Evolutionary conservation across 2,329 filamentous ascomycete species (phyloP), one percentile per base, ranked within the genome.

Genomic region (Fusarium annulatum): DNA sequence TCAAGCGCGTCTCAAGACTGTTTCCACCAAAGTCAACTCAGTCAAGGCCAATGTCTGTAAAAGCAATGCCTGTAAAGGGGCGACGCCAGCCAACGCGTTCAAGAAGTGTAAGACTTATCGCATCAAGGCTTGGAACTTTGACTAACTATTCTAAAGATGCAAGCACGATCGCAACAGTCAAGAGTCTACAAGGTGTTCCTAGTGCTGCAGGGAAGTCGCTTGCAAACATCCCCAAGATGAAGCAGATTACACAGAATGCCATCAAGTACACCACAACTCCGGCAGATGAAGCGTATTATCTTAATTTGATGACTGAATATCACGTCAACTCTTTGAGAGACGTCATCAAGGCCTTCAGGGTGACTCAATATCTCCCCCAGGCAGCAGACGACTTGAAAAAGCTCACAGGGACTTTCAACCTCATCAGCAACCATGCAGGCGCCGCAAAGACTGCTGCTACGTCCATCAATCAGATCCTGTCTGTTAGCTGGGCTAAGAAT

Each of bases 1-100:
- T 5, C 63, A 67, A 21, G 12, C 55, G 4, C 69, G 67, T 16
- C 58, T 67, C 19, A 64, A 49, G 42, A 39, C 36, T 26, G 63
- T 71, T 15, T 49, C 55, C 2, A 38, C 36, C 51, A 71, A 55
- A 21, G 39, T 72, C 26, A 36, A 39, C 23, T 55, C 34, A 39
- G 36, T 55, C 34, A 55, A 53, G 34, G 51, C 51, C 9, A 53
- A 39, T 6, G 34, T 53, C 23, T 53, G 51, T 9, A 53, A 28
- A 28, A 53, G n/a, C 15, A 53, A 39, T 28, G 51, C 51, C 51
- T 53, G 51, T 28, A 53, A 53, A 4, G 51, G 34, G 4, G 5
- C 51, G 34, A 53, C 51, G 9, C 34, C 51, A 5, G 14, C 34
- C 18, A 53, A 39, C 4, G 51, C 51, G 23, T 53, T 53, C 51